A percentile compares a stretch with the other conserved stretches of the same genome.
Conservation (phyloP, 208 protist genomes). For the Strigomonas culicis region DNA sequence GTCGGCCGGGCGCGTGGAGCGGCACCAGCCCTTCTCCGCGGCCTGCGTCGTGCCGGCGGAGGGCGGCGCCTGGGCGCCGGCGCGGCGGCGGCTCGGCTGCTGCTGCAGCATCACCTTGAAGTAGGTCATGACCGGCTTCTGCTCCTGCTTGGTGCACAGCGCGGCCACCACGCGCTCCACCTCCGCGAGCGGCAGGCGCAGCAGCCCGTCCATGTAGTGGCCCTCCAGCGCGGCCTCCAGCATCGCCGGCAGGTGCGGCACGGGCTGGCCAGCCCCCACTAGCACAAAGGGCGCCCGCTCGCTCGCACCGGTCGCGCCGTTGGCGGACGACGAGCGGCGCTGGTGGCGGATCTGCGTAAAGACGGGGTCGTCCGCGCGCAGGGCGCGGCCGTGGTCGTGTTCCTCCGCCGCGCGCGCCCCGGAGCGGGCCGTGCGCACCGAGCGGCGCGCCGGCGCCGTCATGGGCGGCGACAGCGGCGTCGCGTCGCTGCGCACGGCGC, state of each 20-base stretch:
- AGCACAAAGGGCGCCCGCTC: conserved; percentile 17
- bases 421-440: neutral
- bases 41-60: neutral
- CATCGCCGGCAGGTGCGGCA: conserved; percentile 31
- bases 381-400: conserved; percentile 1
- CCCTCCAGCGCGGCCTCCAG: conserved; percentile 33
- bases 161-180: conserved; percentile 39
- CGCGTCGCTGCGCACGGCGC: too few relatives aligned
- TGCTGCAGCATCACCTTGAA: conserved; percentile 32
- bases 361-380: conserved; percentile 14
- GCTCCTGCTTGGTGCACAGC: conserved; percentile 22
- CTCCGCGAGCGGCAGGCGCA: conserved; percentile 28
- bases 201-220: conserved; percentile 38
- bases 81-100: conserved; percentile 1
- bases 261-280: conserved; percentile 20
- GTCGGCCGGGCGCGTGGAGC: neutral
- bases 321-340: conserved; percentile 17
- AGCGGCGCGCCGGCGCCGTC: neutral
- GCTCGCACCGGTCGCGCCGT: neutral
- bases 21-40: neutral
- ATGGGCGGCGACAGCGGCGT: too few relatives aligned
- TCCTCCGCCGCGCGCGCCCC: neutral
- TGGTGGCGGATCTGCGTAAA: conserved; percentile 13
- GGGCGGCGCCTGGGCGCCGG: neutral
- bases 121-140: conserved; percentile 35